A percentile compares a stretch with the other conserved stretches of the same genome.
Evolutionary conservation across 1,284 basidiomycete genomes (phyloP).

Genomic region (Marasmius sp.): DNA sequence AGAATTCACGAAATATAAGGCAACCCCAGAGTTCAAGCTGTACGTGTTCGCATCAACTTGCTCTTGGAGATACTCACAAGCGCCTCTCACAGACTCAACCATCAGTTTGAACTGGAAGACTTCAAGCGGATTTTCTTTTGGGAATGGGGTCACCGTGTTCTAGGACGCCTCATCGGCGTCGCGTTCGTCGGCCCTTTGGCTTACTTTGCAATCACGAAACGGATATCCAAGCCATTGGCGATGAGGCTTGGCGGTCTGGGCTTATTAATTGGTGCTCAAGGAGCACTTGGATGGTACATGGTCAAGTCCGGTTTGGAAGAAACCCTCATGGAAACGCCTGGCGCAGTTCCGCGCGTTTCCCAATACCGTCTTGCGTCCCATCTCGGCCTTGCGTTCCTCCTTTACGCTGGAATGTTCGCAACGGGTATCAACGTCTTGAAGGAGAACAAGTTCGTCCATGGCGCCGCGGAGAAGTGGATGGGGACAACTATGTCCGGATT

Average conservation of each 20-base stretch:
- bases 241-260: conserved; percentile 71
- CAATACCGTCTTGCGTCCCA: conserved; percentile 97
- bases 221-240: conserved; percentile 64
- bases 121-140: conserved; percentile 98
- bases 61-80: conserved; percentile 3
- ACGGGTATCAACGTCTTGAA: conserved; percentile 79
- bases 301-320: conserved; percentile 94
- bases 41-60: conserved; percentile 41
- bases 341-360: conserved; percentile 90
- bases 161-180: conserved; percentile 88
- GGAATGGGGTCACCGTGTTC: conserved; percentile 97
- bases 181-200: conserved; percentile 78
- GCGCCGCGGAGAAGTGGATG: conserved; percentile 40
- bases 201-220: conserved; percentile 75
- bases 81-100: conserved; percentile 70
- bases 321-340: conserved; percentile 76
- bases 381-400: conserved; percentile 84
- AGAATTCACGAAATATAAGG: conserved; percentile 95
- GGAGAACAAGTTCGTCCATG: conserved; percentile 76
- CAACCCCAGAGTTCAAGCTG: conserved; percentile 95
- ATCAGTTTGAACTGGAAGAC: conserved; percentile 81
- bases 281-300: conserved; percentile 98
- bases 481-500: conserved; percentile 28
- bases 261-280: conserved; percentile 85
- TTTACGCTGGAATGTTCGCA: conserved; percentile 91